Evolutionary conservation across 2,329 filamentous ascomycete genomes (phyloP), one percentile per base, ranked within the genome.

Genomic region (Blastomyces gilchristii): DNA sequence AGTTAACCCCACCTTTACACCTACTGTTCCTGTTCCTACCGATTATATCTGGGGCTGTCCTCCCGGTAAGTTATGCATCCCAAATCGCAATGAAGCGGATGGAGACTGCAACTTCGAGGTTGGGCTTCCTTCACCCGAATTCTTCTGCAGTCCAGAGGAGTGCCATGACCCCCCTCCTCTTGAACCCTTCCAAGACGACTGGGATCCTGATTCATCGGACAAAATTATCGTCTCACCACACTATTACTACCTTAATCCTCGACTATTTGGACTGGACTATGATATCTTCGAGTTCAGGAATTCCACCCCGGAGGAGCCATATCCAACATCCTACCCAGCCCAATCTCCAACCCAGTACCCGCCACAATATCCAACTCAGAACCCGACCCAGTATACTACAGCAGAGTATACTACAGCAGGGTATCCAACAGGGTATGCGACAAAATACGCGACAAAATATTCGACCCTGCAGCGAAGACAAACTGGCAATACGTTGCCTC

Each of bases 191-290:
- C 25, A 54, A 31, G 9, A 39, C 0, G 37, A 54, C 22, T 54
- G 52, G 52, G 52, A 37, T 16, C 52, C 52, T 14, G 11, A 31
- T 34, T 47, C 43, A 47, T 8, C 18, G 8, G 45, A 47, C 45
- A 47, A 47, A 47, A n/a, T 47, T 47, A 9, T 47, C 18, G 49
- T 81, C 0, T 78, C 76, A 0, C 70, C 78, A 0, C 83, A 81
- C 3, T 89, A 88, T 70, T 89, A 85, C 74, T 81, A 88, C 64
- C 78, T 89, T n/a, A 78, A 85, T 62, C 84, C 87, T 0, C 71
- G 77, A 1, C 79, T 79, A 0, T 90, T 89, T 63, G 86, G 86
- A 4, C 75, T 89, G 18, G 82, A 79, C 59, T 86, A 83, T 64
- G 82, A 81, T 52, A 85, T 89, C 22, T 89, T 87, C 65, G 77